Percentiles rank a stretch among this genome's conserved stretches.
Conservation (phyloP, 2,329 filamentous ascomycete genomes). For the Fusarium pseudonygamai region DNA sequence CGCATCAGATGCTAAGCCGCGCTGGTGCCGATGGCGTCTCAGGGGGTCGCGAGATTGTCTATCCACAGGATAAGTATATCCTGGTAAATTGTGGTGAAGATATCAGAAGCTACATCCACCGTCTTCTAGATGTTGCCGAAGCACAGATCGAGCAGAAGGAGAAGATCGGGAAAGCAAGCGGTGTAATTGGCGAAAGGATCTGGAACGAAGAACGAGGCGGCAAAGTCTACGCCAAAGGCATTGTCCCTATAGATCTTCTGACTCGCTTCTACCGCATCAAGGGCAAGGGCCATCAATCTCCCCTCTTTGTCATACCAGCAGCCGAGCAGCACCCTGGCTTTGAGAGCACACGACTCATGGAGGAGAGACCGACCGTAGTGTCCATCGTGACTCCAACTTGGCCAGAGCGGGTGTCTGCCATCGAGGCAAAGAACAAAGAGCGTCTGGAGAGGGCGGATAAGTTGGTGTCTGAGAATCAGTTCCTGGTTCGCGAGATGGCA, state of each 20-base stretch:
- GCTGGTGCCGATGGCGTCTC: slow-evolving; percentile 63
- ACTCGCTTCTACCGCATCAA: slow-evolving; percentile 65
- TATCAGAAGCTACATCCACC: slow-evolving; percentile 57
- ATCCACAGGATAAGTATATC: slow-evolving; percentile 65
- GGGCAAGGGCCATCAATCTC: slow-evolving; percentile 52
- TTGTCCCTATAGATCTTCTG: slow-evolving; percentile 59
- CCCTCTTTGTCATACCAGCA: slow-evolving; percentile 64
- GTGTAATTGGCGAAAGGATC: slow-evolving; percentile 54
- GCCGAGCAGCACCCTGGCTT: slow-evolving; percentile 57
- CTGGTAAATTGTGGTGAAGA: slow-evolving; percentile 65
- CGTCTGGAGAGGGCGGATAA: slow-evolving; percentile 36
- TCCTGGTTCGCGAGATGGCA: slow-evolving; percentile 34
- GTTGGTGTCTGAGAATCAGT: slow-evolving; percentile 26
- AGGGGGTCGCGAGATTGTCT: slow-evolving; percentile 60
- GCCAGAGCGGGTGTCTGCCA: slow-evolving; percentile 47
- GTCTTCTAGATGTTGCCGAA: slow-evolving; percentile 58
- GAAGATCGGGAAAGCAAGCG: slow-evolving; percentile 47
- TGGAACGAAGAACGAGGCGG: slow-evolving; percentile 44
- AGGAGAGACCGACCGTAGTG: slow-evolving; percentile 54
- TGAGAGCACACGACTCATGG: slow-evolving; percentile 55
- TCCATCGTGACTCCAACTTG: slow-evolving; percentile 45
- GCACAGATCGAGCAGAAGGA: slow-evolving; percentile 50
- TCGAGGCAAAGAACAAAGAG: slow-evolving; percentile 39
- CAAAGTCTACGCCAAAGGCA: slow-evolving; percentile 51
- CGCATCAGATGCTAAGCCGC: slow-evolving; percentile 61